phyloP scores from a whole-genome alignment of 306 rosid species.

The Citrullus mucosospermus region DNA sequence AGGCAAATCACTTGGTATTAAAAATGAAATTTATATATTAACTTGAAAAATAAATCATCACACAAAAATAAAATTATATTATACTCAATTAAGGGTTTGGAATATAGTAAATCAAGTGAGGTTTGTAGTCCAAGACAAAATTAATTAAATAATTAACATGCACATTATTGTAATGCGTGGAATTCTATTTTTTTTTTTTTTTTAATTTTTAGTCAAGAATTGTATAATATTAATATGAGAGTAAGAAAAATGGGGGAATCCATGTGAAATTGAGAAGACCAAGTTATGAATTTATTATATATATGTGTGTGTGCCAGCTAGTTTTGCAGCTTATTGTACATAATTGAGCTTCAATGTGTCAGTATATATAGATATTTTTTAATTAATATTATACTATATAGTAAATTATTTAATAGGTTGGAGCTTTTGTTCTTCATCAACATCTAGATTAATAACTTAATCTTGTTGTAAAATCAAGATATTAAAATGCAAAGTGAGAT shows the following conservation, averaged over 20 bases:
- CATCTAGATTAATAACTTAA: neutral
- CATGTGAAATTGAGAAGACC: constrained; percentile 6
- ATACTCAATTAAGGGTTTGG: neutral
- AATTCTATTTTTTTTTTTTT: neutral
- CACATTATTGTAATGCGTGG: neutral
- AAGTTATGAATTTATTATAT: neutral
- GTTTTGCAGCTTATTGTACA: neutral
- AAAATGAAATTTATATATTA: neutral
- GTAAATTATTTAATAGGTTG: neutral
- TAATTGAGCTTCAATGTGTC: neutral
- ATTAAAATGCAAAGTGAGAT: neutral
- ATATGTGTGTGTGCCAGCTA: neutral
- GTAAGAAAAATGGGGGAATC: neutral
- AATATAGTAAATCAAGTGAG: neutral
- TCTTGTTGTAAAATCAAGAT: neutral
- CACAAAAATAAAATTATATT: neutral
- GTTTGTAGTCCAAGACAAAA: neutral
- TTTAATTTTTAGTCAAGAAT: neutral
- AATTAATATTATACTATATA: neutral
- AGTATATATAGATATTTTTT: neutral
- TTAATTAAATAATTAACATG: neutral
- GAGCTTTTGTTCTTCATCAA: constrained; percentile 5
- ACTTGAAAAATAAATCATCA: neutral
- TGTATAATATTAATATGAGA: neutral
- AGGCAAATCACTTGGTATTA: neutral